Conservation (phyloP, 2,329 filamentous ascomycete genomes). For the Fusarium sp. region DNA sequence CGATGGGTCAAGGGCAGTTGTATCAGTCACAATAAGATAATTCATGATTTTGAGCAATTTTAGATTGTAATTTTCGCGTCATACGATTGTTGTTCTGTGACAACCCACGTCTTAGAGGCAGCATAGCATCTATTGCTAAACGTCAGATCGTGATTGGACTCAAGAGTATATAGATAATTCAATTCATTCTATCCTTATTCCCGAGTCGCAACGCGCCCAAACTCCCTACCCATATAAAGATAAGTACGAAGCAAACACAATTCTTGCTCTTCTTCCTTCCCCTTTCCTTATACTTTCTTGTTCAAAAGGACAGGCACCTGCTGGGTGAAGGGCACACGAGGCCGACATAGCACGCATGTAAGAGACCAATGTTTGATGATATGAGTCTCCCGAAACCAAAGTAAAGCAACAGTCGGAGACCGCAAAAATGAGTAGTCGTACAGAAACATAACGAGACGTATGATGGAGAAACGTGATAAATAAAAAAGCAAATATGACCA, state of each 20-base stretch:
- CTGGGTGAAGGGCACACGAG: not conserved
- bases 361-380: slow-evolving; percentile 2
- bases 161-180: not conserved
- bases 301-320: slow-evolving; percentile 1
- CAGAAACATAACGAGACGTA: slow-evolving; percentile 28
- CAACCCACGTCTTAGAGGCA: not conserved
- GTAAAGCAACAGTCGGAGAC: slow-evolving; percentile 3
- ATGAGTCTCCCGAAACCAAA: slow-evolving; percentile 14
- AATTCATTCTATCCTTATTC: slow-evolving; percentile 40
- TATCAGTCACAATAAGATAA: slow-evolving; percentile 27
- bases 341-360: not conserved
- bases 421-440: slow-evolving; percentile 31
- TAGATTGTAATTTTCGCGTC: not conserved
- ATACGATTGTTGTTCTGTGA: too few species aligned
- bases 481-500: slow-evolving; percentile 21
- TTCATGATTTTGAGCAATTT: slow-evolving; percentile 30
- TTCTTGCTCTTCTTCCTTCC: slow-evolving; percentile 18
- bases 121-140: not conserved
- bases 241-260: slow-evolving; percentile 31
- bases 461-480: slow-evolving; percentile 12
- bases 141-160: not conserved
- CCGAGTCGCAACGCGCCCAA: slow-evolving; percentile 35
- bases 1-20: slow-evolving; percentile 22
- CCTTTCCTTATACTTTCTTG: slow-evolving; percentile 6
- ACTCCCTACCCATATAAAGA: slow-evolving; percentile 39